Evolutionary conservation across 1,284 basidiomycete genomes (phyloP).

Genomic region (Ceratobasidium sp.): DNA sequence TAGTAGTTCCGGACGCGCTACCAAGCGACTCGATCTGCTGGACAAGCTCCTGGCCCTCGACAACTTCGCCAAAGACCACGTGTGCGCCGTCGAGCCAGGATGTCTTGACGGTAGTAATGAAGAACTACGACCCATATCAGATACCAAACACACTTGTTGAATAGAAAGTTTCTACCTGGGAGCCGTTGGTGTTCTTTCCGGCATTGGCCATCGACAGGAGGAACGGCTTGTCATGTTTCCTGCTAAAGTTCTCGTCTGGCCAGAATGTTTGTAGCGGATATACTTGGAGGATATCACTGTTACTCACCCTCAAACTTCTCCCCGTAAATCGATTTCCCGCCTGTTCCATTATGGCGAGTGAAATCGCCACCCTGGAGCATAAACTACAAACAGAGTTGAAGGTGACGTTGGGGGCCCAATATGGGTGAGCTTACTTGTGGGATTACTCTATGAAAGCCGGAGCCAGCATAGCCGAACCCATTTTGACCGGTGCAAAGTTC

Average conservation of each 20-base stretch:
- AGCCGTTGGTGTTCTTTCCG: slow-evolving; percentile 73
- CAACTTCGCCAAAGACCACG: slow-evolving; percentile 80
- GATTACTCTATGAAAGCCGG: slow-evolving; percentile 51
- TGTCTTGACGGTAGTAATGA: slow-evolving; percentile 84
- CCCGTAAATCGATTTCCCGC: slow-evolving; percentile 52
- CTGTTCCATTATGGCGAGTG: slow-evolving; percentile 55
- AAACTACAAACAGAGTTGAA: too few relatives aligned
- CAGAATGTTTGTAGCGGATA: neutral
- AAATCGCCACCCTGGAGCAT: slow-evolving; percentile 60
- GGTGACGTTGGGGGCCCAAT: too few relatives aligned
- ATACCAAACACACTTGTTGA: slow-evolving; percentile 39
- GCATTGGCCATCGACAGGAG: slow-evolving; percentile 61
- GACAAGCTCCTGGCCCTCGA: slow-evolving; percentile 69
- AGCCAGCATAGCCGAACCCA: slow-evolving; percentile 54
- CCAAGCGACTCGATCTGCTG: slow-evolving; percentile 70
- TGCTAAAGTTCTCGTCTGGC: slow-evolving; percentile 53
- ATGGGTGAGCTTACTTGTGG: too few relatives aligned
- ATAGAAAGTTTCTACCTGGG: slow-evolving; percentile 51
- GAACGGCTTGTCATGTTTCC: slow-evolving; percentile 55
- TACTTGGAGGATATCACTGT: neutral
- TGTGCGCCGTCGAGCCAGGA: slow-evolving; percentile 80
- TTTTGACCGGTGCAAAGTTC: slow-evolving; percentile 57
- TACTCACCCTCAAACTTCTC: slow-evolving; percentile 46
- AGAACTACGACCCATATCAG: slow-evolving; percentile 62
- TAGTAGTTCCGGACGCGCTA: slow-evolving; percentile 57